phyloP scores from a whole-genome alignment of 768 basidiomycete genomes.

The Boletus barrowsii region DNA sequence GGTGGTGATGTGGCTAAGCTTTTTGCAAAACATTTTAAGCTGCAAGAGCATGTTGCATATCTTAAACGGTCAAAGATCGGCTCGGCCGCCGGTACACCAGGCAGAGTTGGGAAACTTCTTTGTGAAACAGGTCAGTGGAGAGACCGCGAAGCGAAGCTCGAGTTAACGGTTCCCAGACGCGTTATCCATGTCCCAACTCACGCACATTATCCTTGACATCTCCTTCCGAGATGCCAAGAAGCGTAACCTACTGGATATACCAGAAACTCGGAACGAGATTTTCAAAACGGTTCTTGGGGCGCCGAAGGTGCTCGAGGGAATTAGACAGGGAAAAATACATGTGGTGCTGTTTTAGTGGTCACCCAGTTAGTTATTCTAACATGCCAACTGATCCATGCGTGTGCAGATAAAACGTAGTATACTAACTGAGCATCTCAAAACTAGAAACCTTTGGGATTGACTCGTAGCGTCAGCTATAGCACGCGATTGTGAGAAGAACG shows the following conservation, averaged over 20 bases:
- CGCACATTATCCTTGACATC: constrained; percentile 81
- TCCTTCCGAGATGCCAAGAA: constrained; percentile 75
- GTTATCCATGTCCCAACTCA: constrained; percentile 66
- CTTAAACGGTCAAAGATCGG: constrained; percentile 83
- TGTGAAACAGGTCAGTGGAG: constrained; percentile 57
- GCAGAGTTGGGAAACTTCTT: constrained; percentile 82
- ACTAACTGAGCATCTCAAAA: constrained; percentile 45
- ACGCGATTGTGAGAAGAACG: constrained; percentile 4
- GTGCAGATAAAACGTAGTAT: constrained; percentile 12
- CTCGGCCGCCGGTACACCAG: constrained; percentile 89
- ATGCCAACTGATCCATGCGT: neutral
- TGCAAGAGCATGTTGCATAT: constrained; percentile 82
- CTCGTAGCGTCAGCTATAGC: constrained; percentile 73
- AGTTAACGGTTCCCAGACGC: constrained; percentile 49
- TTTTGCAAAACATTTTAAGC: constrained; percentile 93
- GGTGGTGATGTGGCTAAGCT: constrained; percentile 92
- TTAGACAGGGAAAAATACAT: constrained; percentile 71
- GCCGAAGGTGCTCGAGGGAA: constrained; percentile 55
- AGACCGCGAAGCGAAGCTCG: neutral
- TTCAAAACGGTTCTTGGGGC: constrained; percentile 71
- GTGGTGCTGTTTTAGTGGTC: constrained; percentile 68
- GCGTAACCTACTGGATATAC: constrained; percentile 72
- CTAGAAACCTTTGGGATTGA: constrained; percentile 92
- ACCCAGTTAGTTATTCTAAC: neutral
- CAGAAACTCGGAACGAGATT: constrained; percentile 79